Base-by-base conservation (phyloP, 768 basidiomycete genomes). In the Russula griseocarnosa region DNA sequence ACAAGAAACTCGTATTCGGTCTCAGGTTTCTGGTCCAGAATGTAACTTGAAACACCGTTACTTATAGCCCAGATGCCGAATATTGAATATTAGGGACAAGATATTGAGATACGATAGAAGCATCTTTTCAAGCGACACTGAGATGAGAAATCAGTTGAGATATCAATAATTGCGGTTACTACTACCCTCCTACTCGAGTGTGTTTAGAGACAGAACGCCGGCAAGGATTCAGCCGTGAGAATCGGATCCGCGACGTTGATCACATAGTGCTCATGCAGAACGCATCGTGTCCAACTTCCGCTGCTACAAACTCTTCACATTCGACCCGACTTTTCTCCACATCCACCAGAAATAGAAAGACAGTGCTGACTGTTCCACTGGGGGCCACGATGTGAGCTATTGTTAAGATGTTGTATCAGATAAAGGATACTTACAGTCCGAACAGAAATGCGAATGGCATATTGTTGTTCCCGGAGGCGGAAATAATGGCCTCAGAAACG, bases 401-500 rank as follows among this genome's bases (percentile, higher is more conserved):
- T 44, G 36, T 22, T 65, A 34, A 22, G 10, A 18, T 10, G 26
- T 38, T 36, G 14, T 11, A 57, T 30, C 58, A 24, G 46, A 40
- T 38, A 38, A 44, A 44, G 53, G 36, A 50, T 28, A 58, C 85
- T 60, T 72, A 88, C 86, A 90, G 74, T 9, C 76, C 82, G 69
- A 90, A 87, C 14, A 50, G 49, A 50, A 89, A 90, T 4, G 85
- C 82, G 70, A 90, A 90, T 0, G 87, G 85, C 82, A 87, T 87
- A 71, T 86, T 88, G 69, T 89, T 89, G 72, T 86, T 82, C 54
- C 77, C 78, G 0, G 87, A 81, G 5, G 81, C 86, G 13, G 83
- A 83, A 66, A 89, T 89, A 63, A 89, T 88, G 1, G 87, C 87
- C 57, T 85, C 84, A 2, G 86, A 88, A 26, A 88, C 85, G 68